A percentile compares a stretch with the other conserved stretches of the same genome.
Evolutionary conservation across 148 eudicot genomes (phyloP).

Genomic region (Arbutus unedo): DNA sequence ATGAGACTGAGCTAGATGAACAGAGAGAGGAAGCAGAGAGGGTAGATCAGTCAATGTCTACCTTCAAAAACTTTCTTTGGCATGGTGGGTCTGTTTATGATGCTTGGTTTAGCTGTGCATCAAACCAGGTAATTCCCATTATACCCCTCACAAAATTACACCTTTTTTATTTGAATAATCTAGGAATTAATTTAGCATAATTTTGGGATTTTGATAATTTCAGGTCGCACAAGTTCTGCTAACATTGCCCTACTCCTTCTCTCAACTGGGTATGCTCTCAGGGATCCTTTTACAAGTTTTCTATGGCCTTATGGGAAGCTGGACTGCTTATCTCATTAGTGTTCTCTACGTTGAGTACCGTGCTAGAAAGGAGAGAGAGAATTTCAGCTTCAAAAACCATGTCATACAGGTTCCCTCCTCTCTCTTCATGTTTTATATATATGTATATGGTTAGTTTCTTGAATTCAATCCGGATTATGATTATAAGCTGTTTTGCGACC

Average conservation of each 20-base stretch:
- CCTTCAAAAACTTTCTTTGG: conserved; percentile 52
- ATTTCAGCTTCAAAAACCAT: conserved; percentile 87
- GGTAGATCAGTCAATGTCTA: conserved; percentile 38
- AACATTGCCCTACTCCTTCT: conserved; percentile 79
- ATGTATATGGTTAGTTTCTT: background rate
- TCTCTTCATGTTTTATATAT: background rate
- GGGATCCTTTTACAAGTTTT: conserved; percentile 65
- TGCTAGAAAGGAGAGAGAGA: conserved; percentile 70
- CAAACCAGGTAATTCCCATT: conserved; percentile 54
- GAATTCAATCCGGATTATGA: background rate
- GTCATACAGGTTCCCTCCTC: conserved; percentile 62
- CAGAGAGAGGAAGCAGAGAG: background rate
- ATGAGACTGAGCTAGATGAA: conserved; percentile 34
- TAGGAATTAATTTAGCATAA: too few species aligned
- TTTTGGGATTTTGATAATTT: background rate
- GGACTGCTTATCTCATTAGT: conserved; percentile 90
- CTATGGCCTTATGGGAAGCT: conserved; percentile 75
- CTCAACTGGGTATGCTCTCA: conserved; percentile 77
- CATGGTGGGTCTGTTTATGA: conserved; percentile 84
- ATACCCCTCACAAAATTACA: background rate
- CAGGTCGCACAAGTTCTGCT: conserved; percentile 91
- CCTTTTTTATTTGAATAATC: background rate
- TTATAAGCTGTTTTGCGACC: background rate
- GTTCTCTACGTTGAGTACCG: conserved; percentile 76
- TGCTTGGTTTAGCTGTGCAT: conserved; percentile 82